Base-by-base conservation (phyloP, 306 rosid genomes). In the Trichosanthes truncata region DNA sequence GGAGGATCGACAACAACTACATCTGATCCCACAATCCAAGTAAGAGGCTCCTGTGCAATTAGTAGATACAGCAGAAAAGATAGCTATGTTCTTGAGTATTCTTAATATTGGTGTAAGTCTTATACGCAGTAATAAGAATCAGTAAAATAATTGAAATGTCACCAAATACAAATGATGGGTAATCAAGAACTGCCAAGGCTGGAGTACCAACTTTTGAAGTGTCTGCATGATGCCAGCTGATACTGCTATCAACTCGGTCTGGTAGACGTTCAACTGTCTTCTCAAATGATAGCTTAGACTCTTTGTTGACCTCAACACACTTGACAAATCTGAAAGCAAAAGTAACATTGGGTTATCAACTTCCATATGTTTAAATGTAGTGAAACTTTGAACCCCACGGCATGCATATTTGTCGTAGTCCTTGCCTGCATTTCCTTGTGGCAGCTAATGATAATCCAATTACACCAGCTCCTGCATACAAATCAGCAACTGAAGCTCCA, bases 391-490 rank as follows among this genome's bases (percentile, higher is more conserved):
- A 20, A 36, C 52, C 36, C 25, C 29, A 55, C 76, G 12, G 60
- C 59, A 53, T 82, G 82, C 59, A 82, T 62, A 87, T 75, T 53
- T 73, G 78, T 78, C 68, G 56, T 46, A 69, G 81, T 79, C 75
- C 93, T 84, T 91, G 88, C 98, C 98, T 94, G 97, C 98, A 92
- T 83, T 92, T 91, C 86, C 97, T 91, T 51, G 95, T 76, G 81
- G 88, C 89, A 62, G 98, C 98, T 78, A 94, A 86, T 82, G 98
- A 94, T 82, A 92, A 83, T 72, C 98, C 98, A 76, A 95, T 95
- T 62, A 84, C 97, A 81, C 98, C 98, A 56, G 97, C 97, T 82
- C 97, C 97, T 77, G 98, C 97, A 84, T 95, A 95, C 84, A 95
- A 86, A 84, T 95, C 98, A 67, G 93, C 85, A 77, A 95, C 97